Conservation (phyloP, 768 basidiomycete species). For the Serendipita vermifera region DNA sequence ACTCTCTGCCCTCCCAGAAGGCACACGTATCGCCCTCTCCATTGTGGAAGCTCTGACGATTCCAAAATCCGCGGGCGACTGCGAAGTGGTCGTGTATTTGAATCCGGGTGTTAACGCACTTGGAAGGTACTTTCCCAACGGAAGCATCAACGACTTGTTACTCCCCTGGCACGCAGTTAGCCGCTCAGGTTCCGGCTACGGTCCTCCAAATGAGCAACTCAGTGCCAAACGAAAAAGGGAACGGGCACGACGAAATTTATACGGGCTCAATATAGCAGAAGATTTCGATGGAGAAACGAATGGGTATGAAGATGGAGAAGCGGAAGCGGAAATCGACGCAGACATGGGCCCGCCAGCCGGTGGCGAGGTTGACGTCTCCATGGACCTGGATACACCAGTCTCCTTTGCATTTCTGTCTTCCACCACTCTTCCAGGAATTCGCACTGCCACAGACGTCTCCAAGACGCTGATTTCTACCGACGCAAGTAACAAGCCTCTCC, state of each 20-base stretch:
- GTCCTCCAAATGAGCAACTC: not conserved
- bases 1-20: constrained; percentile 37
- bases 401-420: too few relatives aligned
- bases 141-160: constrained; percentile 53
- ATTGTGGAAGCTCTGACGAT: constrained; percentile 56
- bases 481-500: too few relatives aligned
- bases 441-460: too few relatives aligned
- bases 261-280: not conserved
- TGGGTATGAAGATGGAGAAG: not conserved
- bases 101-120: constrained; percentile 59
- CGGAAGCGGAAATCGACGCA: constrained; percentile 3
- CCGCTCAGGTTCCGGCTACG: not conserved
- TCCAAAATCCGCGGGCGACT: constrained; percentile 50
- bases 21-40: constrained; percentile 36
- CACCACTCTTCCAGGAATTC: too few relatives aligned
- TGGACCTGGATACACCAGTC: not conserved
- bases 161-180: constrained; percentile 35
- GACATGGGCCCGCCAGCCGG: too few relatives aligned
- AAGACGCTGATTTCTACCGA: too few relatives aligned
- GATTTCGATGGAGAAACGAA: not conserved
- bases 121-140: constrained; percentile 54
- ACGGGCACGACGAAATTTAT: not conserved
- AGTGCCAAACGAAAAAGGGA: not conserved
- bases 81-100: constrained; percentile 54
- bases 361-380: too few relatives aligned